A percentile compares a stretch with the other conserved stretches of the same genome.
These are phyloP conservation scores for Dissophora ornata DNA, from an alignment of 192 early-diverging fungal genomes.

Conservation along the genomic window DNA sequence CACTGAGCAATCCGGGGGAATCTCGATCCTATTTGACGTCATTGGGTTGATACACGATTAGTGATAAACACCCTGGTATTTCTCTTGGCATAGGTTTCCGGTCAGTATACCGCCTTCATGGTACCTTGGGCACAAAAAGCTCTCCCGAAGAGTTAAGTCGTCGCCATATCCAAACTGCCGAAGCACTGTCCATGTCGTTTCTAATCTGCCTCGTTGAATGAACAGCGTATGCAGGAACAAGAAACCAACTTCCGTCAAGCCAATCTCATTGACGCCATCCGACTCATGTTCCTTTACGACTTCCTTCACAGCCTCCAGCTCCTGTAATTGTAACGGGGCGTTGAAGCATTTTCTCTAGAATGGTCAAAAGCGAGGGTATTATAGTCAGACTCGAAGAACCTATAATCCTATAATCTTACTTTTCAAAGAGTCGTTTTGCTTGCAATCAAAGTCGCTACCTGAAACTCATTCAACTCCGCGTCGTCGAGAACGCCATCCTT, in stretches of 20 bases:
- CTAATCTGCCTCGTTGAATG: slow-evolving; percentile 95
- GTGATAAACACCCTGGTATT: no score
- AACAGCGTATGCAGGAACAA: slow-evolving; percentile 95
- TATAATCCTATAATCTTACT: no score
- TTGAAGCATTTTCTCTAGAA: slow-evolving; percentile 94
- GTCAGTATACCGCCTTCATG: no score
- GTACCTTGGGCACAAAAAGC: slow-evolving; percentile 86
- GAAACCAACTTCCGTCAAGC: slow-evolving; percentile 95
- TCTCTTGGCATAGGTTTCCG: background rate
- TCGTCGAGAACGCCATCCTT: slow-evolving; percentile 94
- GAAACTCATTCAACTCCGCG: slow-evolving; percentile 96
- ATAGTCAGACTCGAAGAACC: background rate
- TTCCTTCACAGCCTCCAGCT: slow-evolving; percentile 96
- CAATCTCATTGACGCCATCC: slow-evolving; percentile 84
- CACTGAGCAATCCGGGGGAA: slow-evolving; percentile 90
- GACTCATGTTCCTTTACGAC: slow-evolving; percentile 91
- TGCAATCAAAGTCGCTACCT: slow-evolving; percentile 61
- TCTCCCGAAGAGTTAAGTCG: slow-evolving; percentile 91
- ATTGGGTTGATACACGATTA: background rate
- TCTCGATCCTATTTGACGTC: slow-evolving; percentile 75
- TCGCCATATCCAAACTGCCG: slow-evolving; percentile 97
- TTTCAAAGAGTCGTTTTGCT: no score
- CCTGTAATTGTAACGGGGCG: slow-evolving; percentile 92
- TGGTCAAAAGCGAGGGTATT: background rate
- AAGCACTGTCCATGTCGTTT: slow-evolving; percentile 99